Evolutionary conservation across 352 stramenopile genomes (phyloP), one percentile per base, ranked within the genome.

Genomic region (Blastocystis sp.): DNA sequence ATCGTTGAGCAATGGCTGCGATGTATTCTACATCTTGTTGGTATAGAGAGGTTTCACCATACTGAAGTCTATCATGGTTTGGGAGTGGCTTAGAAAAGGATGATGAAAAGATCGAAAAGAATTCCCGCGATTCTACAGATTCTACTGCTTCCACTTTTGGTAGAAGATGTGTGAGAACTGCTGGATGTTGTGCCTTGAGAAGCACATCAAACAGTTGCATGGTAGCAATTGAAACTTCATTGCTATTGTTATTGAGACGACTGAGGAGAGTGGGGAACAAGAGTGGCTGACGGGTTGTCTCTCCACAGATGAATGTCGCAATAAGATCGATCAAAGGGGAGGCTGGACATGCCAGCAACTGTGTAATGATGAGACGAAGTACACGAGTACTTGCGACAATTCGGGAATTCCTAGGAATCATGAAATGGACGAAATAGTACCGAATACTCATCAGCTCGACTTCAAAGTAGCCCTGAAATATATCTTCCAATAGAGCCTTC

Each of bases 131-230:
- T 4, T 37, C 29, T 21, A 69, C 16, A 16, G 37, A 14, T 3
- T 46, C 27, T 7, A 56, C 5, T 12, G 66, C 9, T 16, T 59
- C 39, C 27, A 74, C 63, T n/a, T 32, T 5, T 32, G 39, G 59
- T 16, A 87, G 42, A 16, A 87, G 57, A 21, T 42, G 21, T 5
- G 12, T 6, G 29, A 87, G 16, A 12, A 77, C 77, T 11, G 57
- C 4, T 7, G 77, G 77, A 29, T 87, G 77, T 27, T 87, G 77
- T 27, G 65, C 59, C 24, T 69, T 51, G 42, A 87, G 58, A 4
- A 87, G 42, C 27, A 42, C 51, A 61, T 74, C 49, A 54, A 87
- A 87, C 9, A 87, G 65, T 35, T 87, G 77, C 56, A 87, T 78
- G 19, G 77, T 87, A 24, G 57, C 59, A 43, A 87, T 87, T 29